Evolutionary conservation across 2,329 filamentous ascomycete species (phyloP).

Genomic region (Coniochaeta sp.): DNA sequence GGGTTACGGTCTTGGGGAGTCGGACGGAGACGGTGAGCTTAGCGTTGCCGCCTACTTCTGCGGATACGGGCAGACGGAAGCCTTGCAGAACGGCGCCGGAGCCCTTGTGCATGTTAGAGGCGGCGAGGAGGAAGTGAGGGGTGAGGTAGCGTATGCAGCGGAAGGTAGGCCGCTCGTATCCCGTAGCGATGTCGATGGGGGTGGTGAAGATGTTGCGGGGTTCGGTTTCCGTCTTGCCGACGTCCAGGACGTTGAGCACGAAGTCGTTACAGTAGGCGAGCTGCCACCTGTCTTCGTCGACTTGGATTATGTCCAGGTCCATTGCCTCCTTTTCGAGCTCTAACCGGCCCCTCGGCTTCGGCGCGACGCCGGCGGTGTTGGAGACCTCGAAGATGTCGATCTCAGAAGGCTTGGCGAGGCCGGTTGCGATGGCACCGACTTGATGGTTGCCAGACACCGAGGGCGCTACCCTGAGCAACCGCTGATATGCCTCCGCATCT

Average conservation of each 20-base stretch:
- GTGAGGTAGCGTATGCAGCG: conserved; percentile 54
- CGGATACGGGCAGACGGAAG: conserved; percentile 39
- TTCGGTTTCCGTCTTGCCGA: conserved; percentile 41
- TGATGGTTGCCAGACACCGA: conserved; percentile 44
- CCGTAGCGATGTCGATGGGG: conserved; percentile 32
- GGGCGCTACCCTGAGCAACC: conserved; percentile 47
- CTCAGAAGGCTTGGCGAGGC: conserved; percentile 67
- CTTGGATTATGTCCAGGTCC: conserved; percentile 65
- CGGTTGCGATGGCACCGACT: conserved; percentile 73
- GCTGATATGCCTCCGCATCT: conserved; percentile 51
- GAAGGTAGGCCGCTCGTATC: conserved; percentile 42
- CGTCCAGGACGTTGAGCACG: conserved; percentile 62
- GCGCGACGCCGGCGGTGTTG: conserved; percentile 42
- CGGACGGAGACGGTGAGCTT: conserved; percentile 41
- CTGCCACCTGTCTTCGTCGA: conserved; percentile 55
- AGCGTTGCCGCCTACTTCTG: conserved; percentile 6
- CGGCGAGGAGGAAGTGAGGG: conserved; percentile 48
- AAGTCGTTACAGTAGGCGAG: conserved; percentile 74
- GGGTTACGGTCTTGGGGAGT: conserved; percentile 62
- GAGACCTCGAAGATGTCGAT: conserved; percentile 71
- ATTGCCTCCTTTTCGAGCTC: conserved; percentile 51
- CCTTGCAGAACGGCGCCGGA: conserved; percentile 51
- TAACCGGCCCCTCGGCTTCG: conserved; percentile 41
- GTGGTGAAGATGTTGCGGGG: conserved; percentile 51
- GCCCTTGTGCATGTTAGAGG: conserved; percentile 51